Percentiles rank a stretch among this genome's conserved stretches.
phyloP scores from a whole-genome alignment of 2,329 filamentous ascomycete genomes.

The Sclerotinia trifoliorum region DNA sequence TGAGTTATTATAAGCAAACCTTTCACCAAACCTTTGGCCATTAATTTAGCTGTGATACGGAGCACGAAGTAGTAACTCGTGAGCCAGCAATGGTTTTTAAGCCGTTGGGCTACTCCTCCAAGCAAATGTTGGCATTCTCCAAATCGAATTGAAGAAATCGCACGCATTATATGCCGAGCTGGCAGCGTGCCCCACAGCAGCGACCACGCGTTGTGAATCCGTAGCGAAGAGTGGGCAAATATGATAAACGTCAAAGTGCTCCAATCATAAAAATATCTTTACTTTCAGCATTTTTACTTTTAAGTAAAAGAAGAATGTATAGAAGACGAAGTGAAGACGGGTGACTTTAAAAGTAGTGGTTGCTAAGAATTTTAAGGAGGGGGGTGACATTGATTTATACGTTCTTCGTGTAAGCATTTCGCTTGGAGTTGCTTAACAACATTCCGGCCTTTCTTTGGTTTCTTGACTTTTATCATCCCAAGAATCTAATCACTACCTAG shows the following conservation, averaged over 20 bases:
- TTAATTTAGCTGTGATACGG: background rate
- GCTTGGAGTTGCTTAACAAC: constrained; percentile 1
- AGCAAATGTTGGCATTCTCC: background rate
- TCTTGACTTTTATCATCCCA: constrained; percentile 9
- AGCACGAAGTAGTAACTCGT: background rate
- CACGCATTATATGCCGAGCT: constrained; percentile 1
- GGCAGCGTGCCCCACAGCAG: background rate
- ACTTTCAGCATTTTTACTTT: no score
- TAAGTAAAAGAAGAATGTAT: background rate
- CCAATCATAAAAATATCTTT: background rate
- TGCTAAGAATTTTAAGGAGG: no score
- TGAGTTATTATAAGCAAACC: background rate
- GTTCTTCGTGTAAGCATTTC: background rate
- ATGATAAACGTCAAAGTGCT: background rate
- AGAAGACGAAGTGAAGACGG: background rate
- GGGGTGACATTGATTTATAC: constrained; percentile 10
- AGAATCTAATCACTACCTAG: background rate
- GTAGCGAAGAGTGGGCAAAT: background rate
- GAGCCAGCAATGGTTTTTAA: background rate
- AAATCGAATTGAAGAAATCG: background rate
- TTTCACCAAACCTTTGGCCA: background rate
- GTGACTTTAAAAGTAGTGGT: background rate
- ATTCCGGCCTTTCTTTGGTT: background rate
- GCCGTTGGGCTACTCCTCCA: background rate
- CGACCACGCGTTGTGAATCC: background rate